Evolutionary conservation across 108 stramenopile species (phyloP), one percentile per base, ranked within the genome.

Genomic region (Chaetoceros tenuissimus): DNA sequence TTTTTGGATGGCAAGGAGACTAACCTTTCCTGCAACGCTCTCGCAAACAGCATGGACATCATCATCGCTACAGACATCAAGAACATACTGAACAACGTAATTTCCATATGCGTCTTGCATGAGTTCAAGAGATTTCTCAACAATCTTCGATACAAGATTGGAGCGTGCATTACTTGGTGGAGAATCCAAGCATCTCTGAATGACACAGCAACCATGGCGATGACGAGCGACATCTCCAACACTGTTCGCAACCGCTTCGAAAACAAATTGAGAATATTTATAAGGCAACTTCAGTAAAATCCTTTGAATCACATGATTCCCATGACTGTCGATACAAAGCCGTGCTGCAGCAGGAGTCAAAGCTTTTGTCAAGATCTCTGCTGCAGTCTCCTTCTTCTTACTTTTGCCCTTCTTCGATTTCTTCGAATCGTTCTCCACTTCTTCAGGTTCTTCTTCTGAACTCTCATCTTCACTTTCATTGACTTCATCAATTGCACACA

Each of bases 141-240:
- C 88, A 34, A 97, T 95, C 55, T 92, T 82, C 7, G 66, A 72
- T 18, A 96, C 92, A 31, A 98, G 76, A 55, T 93, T 74, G 26
- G 84, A 72, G 34, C 97, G 75, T 0, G 94, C 91, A 1, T 81
- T 69, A 24, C 78, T 75, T 51, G 82, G 83, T 23, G 92, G 90
- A 22, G 96, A 95, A 55, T 97, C 96, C 7, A 98, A 73, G 63
- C 96, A 96, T 24, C 96, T 80, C 66, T 98, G 97, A 69, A 98
- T 93, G 51, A 97, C 97, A 57, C 97, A 97, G 67, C 96, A 97
- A 10, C 97, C 97, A 68, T 98, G 96, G 51, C 97, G 90, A 73
- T 97, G 96, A 56, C 94, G 89, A 43, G 95, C 93, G 53, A 98
- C 95, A 69, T 96, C 89, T 10, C 94, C 74, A 51, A 89, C 94